A percentile compares a stretch with the other conserved stretches of the same genome.
These are phyloP conservation scores for Xylariaceae sp. DNA, from an alignment of 2,329 filamentous ascomycete genomes.

Conservation along the genomic window DNA sequence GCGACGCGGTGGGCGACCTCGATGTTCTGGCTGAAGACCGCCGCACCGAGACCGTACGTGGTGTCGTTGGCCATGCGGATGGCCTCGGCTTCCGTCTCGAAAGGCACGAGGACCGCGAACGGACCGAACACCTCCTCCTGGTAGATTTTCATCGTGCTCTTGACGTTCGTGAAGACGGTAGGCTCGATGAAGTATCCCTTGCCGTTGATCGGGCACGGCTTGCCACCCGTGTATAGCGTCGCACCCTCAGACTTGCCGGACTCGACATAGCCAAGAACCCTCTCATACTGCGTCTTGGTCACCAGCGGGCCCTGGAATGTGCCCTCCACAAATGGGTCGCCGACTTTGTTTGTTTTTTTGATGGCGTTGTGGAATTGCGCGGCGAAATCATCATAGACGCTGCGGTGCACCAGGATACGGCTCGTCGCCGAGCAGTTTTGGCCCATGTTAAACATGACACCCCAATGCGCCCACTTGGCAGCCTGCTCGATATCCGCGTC, in stretches of 20 bases:
- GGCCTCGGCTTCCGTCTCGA: slow-evolving; percentile 42
- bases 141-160: slow-evolving; percentile 41
- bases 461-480: slow-evolving; percentile 53
- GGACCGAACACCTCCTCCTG: slow-evolving; percentile 47
- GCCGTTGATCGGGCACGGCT: slow-evolving; percentile 35
- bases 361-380: slow-evolving; percentile 57
- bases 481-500: slow-evolving; percentile 65
- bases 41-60: slow-evolving; percentile 57
- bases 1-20: slow-evolving; percentile 46
- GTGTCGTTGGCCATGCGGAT: slow-evolving; percentile 47
- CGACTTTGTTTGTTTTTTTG: slow-evolving; percentile 57
- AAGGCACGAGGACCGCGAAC: slow-evolving; percentile 40
- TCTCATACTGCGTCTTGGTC: slow-evolving; percentile 65
- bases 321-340: slow-evolving; percentile 64
- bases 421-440: slow-evolving; percentile 64
- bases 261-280: slow-evolving; percentile 66
- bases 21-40: slow-evolving; percentile 59
- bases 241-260: slow-evolving; percentile 67
- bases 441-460: slow-evolving; percentile 58
- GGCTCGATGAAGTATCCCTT: slow-evolving; percentile 47
- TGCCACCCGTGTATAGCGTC: slow-evolving; percentile 59
- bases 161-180: slow-evolving; percentile 43
- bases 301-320: slow-evolving; percentile 75
- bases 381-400: slow-evolving; percentile 60
- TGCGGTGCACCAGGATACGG: slow-evolving; percentile 60